Base-by-base conservation (phyloP, 2,329 filamentous ascomycete genomes). In the Cadophora sp. region DNA sequence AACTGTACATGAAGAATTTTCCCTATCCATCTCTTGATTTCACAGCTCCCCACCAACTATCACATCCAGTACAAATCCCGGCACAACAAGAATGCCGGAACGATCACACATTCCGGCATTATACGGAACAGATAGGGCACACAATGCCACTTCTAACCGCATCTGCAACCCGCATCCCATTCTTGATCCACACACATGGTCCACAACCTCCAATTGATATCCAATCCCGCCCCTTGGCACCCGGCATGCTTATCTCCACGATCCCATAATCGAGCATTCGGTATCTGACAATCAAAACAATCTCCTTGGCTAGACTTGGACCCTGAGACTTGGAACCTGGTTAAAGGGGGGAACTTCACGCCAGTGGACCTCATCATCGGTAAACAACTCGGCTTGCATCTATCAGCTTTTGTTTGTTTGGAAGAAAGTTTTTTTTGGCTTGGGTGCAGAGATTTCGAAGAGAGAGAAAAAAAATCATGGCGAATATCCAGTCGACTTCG, bases 221-320 rank as follows among this genome's bases (percentile, higher is more conserved):
- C 56, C 16, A 45, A 20, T 47, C 41, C 24, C 30, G 24, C 6
- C 24, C 41, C 58, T 60, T 60, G 58, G 58, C 58, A 60, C 22
- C 41, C 16, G 41, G 16, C 55, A 47, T 59, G 39, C 56, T 59
- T 45, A 59, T 59, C 55, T 27, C 41, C 18, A 47, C 13, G 22
- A 58, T 41, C 36, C 41, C 58, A 47, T 24, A 33, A n/a, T 33
- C 41, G 43, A 59, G 41, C 13, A 18, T 45, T 59, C 36, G 43
- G 58, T 33, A 27, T 45, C 41, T 47, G 41, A 33, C 24, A 45
- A 33, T 30, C 39, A 45, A 60, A 47, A 45, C 14, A 33, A 16
- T 60, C 8, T 60, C 22, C 16, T 33, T 45, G 24, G 39, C 41
- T 33, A 7, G 41, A 30, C 43, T 20, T 30, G 30, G 51, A 41